Evolutionary conservation across 306 rosid genomes (phyloP), one percentile per base, ranked within the genome.

Genomic region (Amphicarpaea edgeworthii): DNA sequence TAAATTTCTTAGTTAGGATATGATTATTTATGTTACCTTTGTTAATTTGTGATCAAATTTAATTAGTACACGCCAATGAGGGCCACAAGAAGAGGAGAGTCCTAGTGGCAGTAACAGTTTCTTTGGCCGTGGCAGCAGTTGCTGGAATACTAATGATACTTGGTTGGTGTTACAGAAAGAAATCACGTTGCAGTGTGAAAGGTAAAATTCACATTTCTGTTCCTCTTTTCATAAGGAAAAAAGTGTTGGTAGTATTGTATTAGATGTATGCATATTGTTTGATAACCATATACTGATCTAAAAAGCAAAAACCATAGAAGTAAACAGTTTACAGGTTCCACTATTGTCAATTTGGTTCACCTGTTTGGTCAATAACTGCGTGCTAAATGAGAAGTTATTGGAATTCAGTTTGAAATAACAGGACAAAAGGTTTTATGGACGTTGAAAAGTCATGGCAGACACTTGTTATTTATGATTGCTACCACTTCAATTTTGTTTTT

Each of bases 11-110:
- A 34, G 50, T 12, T 43, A 68, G 49, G 12, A 5, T 59, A 10
- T 47, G 15, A 20, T 34, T 34, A 51, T 51, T 42, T 26, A 5
- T 38, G 19, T 73, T 30, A 26, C 9, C 45, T 38, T 8, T 16
- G 46, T 24, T 28, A 70, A 14, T 67, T 72, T 73, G 24, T 83
- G 77, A 12, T 74, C 16, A 61, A 73, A 61, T 70, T 64, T 34
- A n/a, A 40, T 41, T 65, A 58, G 84, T 21, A 66, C 73, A 59
- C 32, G 69, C 46, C 14, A 62, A 66, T 17, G 49, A 26, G 45
- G 46, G 72, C 23, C 72, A 64, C 77, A 80, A 72, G 79, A 84
- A 84, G 84, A 15, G 32, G 43, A 43, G 69, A 62, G 34, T 79
- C 23, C 3, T 70, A 28, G 60, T 75, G 65, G 82, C 79, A 20